phyloP scores from a whole-genome alignment of 768 basidiomycete genomes.

The Tylopilus felleus region DNA sequence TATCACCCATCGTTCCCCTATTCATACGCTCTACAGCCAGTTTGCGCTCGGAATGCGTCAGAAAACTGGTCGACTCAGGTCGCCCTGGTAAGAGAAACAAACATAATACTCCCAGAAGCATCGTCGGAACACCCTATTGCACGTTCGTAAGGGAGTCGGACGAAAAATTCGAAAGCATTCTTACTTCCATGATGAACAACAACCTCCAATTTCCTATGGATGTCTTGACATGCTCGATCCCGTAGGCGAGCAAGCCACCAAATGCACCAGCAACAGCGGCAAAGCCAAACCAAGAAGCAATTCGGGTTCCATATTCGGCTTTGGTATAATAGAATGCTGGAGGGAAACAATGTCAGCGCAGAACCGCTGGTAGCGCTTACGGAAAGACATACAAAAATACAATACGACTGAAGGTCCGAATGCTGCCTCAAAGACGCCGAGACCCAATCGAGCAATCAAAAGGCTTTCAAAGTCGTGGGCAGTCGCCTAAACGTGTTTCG shows the following conservation, averaged over 20 bases:
- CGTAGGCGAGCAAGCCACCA: conserved; percentile 54
- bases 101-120: conserved; percentile 27
- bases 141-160: neutral
- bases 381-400: conserved; percentile 25
- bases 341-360: neutral
- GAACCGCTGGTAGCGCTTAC: conserved; percentile 13
- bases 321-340: conserved; percentile 52
- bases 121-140: conserved; percentile 54
- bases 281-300: conserved; percentile 54
- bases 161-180: neutral
- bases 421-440: conserved; percentile 35
- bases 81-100: conserved; percentile 31
- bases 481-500: conserved; percentile 17
- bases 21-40: conserved; percentile 35
- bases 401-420: conserved; percentile 33
- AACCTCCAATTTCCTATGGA: conserved; percentile 42
- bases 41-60: conserved; percentile 33
- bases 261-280: conserved; percentile 57
- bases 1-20: conserved; percentile 42
- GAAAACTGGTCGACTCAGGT: conserved; percentile 33
- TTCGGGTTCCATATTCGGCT: conserved; percentile 42
- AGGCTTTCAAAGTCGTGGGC: conserved; percentile 28
- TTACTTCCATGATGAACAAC: conserved; percentile 29
- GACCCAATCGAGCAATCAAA: conserved; percentile 28
- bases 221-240: conserved; percentile 40